Base-by-base conservation (phyloP, 345 rosid species). In the Gossypium anomalum region DNA sequence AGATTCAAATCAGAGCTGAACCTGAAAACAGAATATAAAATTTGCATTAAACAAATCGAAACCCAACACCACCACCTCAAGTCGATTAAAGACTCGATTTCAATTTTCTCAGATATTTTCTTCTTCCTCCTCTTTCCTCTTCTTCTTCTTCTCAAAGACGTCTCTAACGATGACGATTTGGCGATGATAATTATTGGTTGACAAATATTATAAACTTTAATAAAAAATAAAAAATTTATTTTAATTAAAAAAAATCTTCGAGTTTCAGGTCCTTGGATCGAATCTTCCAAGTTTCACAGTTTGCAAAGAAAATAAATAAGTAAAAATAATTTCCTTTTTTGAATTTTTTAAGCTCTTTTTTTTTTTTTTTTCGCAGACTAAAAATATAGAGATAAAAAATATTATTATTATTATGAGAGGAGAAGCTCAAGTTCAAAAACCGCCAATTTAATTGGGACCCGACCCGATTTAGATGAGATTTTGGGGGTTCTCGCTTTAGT, bases 251-350 rank as follows among this genome's bases (percentile, higher is more conserved):
- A 23, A 74, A 65, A 34, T 61, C 47, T 64, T 77, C 60, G 38
- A 62, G 55, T 11, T 56, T 66, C 52, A 63, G 38, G 59, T 58
- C 64, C 59, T 17, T 48, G 47, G 83, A 75, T 81, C 80, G 78
- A 77, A 70, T 74, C 80, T 78, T 66, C 70, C 76, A 70, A 77
- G 70, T 78, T 71, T 71, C 78, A 74, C 80, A 71, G 71, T 51
- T 67, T 29, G 68, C 71, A 59, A 69, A 27, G 16, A 23, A 43
- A 72, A 44, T 23, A 71, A 1, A 13, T n/a, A 16, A 8, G 9
- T n/a, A 56, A 17, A 55, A 56, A 45, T 10, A 45, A 4, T 59
- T 23, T 25, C 4, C 5, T 16, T 14, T 29, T 27, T 15, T 10
- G 41, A 0, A 5, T 27, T 0, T 61, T 61, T 63, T 63, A 3